phyloP scores from a whole-genome alignment of 495 filamentous ascomycete species.

The Lophiotrema nucula region DNA sequence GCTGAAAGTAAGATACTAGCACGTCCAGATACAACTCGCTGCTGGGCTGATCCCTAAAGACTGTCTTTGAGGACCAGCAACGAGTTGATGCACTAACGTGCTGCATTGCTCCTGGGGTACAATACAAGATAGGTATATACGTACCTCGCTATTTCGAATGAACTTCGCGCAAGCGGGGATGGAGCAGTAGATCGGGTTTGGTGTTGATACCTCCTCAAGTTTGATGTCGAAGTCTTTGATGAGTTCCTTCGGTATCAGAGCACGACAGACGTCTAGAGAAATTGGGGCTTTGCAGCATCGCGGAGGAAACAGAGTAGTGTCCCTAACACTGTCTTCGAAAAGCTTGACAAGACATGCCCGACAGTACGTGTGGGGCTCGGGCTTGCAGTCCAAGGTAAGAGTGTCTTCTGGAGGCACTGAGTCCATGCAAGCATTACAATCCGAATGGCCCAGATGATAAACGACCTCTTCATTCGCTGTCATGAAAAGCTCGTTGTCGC shows the following conservation, averaged over 20 bases:
- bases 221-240: slow-evolving; percentile 20
- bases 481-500: neutral
- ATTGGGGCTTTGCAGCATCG: slow-evolving; percentile 17
- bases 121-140: too few relatives aligned
- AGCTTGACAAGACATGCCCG: slow-evolving; percentile 7
- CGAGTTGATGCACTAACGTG: too few relatives aligned
- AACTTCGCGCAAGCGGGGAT: slow-evolving; percentile 5
- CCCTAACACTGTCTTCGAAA: neutral
- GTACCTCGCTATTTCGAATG: slow-evolving; percentile 7
- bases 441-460: neutral
- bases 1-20: too few relatives aligned
- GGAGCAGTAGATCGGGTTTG: slow-evolving; percentile 18
- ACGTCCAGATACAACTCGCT: too few relatives aligned
- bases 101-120: too few relatives aligned
- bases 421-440: slow-evolving; percentile 8
- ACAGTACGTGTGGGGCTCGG: slow-evolving; percentile 23
- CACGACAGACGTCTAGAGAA: neutral
- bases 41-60: too few relatives aligned
- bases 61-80: too few relatives aligned
- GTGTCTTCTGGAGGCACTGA: neutral
- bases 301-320: slow-evolving; percentile 21
- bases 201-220: slow-evolving; percentile 8
- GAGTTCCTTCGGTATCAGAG: neutral
- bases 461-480: neutral
- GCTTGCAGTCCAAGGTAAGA: neutral